Base-by-base conservation (phyloP, 164 flowering plant species). In the Liriodendron chinense region DNA sequence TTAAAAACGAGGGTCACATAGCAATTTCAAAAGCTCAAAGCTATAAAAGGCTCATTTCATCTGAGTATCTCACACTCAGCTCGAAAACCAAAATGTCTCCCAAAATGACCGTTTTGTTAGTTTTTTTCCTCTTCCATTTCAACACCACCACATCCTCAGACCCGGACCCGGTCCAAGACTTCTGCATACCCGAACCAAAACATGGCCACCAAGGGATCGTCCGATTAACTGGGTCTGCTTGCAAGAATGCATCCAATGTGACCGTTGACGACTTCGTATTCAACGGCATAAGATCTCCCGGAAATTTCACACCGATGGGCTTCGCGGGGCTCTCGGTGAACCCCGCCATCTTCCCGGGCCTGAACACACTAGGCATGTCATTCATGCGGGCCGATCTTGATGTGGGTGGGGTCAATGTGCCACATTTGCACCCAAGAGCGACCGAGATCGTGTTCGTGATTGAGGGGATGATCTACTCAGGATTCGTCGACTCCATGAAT, bases 351-450 rank as follows among this genome's bases (percentile, higher is more conserved):
- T 92, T 92, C 49, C 94, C 96, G 13, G 94, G 92, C 43, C 85
- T 90, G 9, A 89, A 90, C 88, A 90, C 92, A 0, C 86, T 86
- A 1, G 96, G 94, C 12, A 87, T 92, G 91, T 90, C 96, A 5
- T 84, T 90, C 57, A 89, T 85, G 0, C 84, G 96, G 0, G 91
- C 89, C 2, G 96, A 92, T 74, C 81, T 90, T 7, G 81, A 81
- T 9, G 77, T 73, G 6, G 90, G 85, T 0, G 92, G 90, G 6
- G 75, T 90, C 57, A 92, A 92, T 47, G 81, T 82, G 18, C 94
- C 94, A 1, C 96, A 92, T 75, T 85, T 81, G 47, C 97, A 92
- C 70, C 94, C 94, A 0, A 77, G 92, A 68, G 91, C 94, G 7
- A 90, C 91, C 1, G 92, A 92, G 74, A 68, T 87, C 1, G 86